A percentile compares a stretch with the other conserved stretches of the same genome.
Conservation (phyloP, 2,329 filamentous ascomycete genomes). For the Fusarium redolens region DNA sequence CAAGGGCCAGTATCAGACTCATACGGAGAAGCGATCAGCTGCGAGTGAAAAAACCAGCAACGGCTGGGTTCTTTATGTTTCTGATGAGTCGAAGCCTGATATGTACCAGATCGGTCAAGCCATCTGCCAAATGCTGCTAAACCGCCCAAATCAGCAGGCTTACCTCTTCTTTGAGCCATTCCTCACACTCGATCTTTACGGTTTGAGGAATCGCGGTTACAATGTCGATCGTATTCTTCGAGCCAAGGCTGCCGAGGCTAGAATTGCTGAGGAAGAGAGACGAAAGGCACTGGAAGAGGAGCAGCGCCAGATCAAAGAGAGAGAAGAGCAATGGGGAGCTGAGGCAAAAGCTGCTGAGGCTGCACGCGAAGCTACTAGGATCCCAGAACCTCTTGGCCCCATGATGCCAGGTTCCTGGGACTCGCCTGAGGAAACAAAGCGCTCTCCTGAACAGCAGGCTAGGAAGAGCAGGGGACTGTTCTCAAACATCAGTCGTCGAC, state of each 20-base stretch:
- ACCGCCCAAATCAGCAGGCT: slow-evolving; percentile 86
- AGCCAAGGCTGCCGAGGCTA: slow-evolving; percentile 86
- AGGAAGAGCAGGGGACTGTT: slow-evolving; percentile 70
- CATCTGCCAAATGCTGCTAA: slow-evolving; percentile 82
- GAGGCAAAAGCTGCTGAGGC: slow-evolving; percentile 54
- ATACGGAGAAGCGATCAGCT: slow-evolving; percentile 80
- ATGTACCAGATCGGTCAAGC: slow-evolving; percentile 94
- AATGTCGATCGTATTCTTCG: slow-evolving; percentile 95
- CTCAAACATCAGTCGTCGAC: slow-evolving; percentile 72
- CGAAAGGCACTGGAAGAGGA: slow-evolving; percentile 80
- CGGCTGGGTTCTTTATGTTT: slow-evolving; percentile 80
- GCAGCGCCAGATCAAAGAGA: slow-evolving; percentile 72
- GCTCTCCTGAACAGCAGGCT: slow-evolving; percentile 48
- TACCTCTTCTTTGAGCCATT: slow-evolving; percentile 93
- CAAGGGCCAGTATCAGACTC: slow-evolving; percentile 73
- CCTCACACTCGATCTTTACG: slow-evolving; percentile 83
- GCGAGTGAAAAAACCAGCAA: slow-evolving; percentile 67
- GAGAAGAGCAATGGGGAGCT: slow-evolving; percentile 56
- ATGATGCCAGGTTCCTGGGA: slow-evolving; percentile 83
- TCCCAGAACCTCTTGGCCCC: slow-evolving; percentile 55
- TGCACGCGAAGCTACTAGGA: slow-evolving; percentile 53
- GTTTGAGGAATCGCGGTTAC: slow-evolving; percentile 88
- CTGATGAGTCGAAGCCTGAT: slow-evolving; percentile 75
- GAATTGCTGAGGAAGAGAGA: slow-evolving; percentile 85
- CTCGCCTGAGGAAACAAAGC: slow-evolving; percentile 65